Base-by-base conservation (phyloP, 2,329 filamentous ascomycete genomes). In the Fusarium sp. region DNA sequence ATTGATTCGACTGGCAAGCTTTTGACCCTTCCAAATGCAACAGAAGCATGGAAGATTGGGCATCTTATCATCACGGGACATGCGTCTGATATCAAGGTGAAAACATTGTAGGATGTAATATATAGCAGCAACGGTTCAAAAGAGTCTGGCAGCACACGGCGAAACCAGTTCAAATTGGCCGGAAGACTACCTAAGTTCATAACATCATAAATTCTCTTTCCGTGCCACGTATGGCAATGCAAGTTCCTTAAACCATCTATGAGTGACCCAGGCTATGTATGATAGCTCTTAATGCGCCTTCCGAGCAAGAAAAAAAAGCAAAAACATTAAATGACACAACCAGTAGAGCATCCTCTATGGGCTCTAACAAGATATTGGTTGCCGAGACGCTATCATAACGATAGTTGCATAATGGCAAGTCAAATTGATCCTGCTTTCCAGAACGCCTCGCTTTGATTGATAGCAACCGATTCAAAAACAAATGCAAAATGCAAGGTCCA, bases 371-470 rank as follows among this genome's bases (percentile, higher is more conserved):
- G 32, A 16, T 27, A 18, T 46, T 46, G 54, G 47, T 43, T 47
- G 44, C 55, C 25, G 34, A 45, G 24, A 47, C 27, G 43, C 54
- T 52, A 41, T 24, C 34, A 47, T 30, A 47, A 59, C 48, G 56
- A 62, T 59, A 57, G 58, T 40, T 44, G 55, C 59, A 61, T 58
- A 58, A 49, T 52, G 54, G 67, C 64, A 75, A 61, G 67, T 44
- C 43, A 34, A 38, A 48, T 24, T 53, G 54, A 65, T 45, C 45
- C 45, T 72, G 63, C 66, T 68, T 66, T 64, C 73, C 73, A 70
- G 44, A 54, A 75, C 73, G 73, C 73, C 73, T 73, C 71, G 73
- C 73, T 75, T 54, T 67, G 43, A 48, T 52, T 34, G 43, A 74
- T 22, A 57, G 38, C 30, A 72, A 72, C 45, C 32, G 44, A 46